These are phyloP conservation scores for Pichia sp. DNA, from an alignment of 1,139 yeast genomes.

Conservation along the genomic window DNA sequence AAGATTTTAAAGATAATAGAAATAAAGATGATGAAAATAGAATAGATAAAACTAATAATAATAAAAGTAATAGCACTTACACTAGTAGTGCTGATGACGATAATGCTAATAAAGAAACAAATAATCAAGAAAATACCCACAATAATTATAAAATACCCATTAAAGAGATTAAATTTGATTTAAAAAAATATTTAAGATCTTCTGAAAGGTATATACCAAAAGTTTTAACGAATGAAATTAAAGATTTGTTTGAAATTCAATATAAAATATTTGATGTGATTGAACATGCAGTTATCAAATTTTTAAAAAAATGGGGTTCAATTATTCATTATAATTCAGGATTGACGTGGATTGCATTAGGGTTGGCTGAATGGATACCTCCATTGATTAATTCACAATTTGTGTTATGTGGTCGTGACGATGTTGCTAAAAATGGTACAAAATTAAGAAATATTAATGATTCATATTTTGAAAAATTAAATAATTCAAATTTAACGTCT, in stretches of 20 bases:
- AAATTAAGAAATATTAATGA: conserved; percentile 40
- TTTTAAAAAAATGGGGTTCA: conserved; percentile 72
- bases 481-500: conserved; percentile 15
- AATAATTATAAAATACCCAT: conserved; percentile 27
- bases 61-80: no score
- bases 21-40: no score
- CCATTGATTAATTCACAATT: conserved; percentile 38
- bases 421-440: conserved; percentile 31
- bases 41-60: no score
- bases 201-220: conserved; percentile 27
- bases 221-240: conserved; percentile 21
- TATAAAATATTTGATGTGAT: conserved; percentile 49
- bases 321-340: conserved; percentile 76
- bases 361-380: conserved; percentile 87
- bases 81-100: no score
- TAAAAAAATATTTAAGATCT: conserved; percentile 45
- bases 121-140: conserved; percentile 6
- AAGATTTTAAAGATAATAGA: no score
- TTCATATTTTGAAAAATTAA: conserved; percentile 35
- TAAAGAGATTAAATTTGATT: conserved; percentile 42
- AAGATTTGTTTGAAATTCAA: conserved; percentile 36
- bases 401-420: conserved; percentile 35
- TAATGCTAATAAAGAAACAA: conserved; percentile 11
- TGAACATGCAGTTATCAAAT: conserved; percentile 56
- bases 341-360: conserved; percentile 80